A percentile compares a stretch with the other conserved stretches of the same genome.
These are phyloP conservation scores for Chalciporus sphaerocephalus DNA, from an alignment of 768 basidiomycete genomes.

Conservation along the genomic window DNA sequence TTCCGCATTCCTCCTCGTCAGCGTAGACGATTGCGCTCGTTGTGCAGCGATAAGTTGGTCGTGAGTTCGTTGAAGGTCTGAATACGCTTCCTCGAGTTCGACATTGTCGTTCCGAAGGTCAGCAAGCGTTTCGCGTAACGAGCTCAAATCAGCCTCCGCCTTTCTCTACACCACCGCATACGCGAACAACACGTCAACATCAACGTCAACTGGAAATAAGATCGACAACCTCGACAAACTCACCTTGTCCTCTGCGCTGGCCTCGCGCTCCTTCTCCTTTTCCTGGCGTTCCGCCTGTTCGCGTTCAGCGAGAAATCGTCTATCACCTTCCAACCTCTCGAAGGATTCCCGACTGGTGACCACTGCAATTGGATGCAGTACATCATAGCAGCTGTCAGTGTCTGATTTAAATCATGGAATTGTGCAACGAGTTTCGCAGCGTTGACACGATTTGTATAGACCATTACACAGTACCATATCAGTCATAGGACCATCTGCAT, in stretches of 20 bases:
- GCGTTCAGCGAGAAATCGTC: conserved; percentile 62
- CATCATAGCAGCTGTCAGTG: no score
- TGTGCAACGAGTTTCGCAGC: no score
- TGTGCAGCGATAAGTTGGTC: conserved; percentile 49
- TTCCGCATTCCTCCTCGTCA: conserved; percentile 42
- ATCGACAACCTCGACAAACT: no score
- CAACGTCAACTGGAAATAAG: no score
- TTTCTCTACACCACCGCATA: conserved; percentile 38
- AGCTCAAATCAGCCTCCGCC: conserved; percentile 48
- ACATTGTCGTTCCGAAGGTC: conserved; percentile 53
- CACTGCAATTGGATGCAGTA: no score
- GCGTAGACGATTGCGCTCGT: conserved; percentile 46
- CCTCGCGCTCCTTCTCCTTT: conserved; percentile 53
- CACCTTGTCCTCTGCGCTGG: conserved; percentile 59
- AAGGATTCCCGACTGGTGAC: no score
- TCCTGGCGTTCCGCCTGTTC: conserved; percentile 67
- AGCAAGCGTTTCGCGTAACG: conserved; percentile 46
- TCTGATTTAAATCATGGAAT: no score
- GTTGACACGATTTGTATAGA: no score
- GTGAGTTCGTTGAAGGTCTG: conserved; percentile 44
- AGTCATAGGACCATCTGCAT: no score
- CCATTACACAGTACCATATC: no score
- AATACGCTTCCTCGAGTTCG: conserved; percentile 57
- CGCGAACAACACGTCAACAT: neutral
- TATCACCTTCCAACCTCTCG: conserved; percentile 65